Percentiles rank a stretch among this genome's conserved stretches.
Conservation (phyloP, 75 land plant genomes). For the Pinus albicaulis region DNA sequence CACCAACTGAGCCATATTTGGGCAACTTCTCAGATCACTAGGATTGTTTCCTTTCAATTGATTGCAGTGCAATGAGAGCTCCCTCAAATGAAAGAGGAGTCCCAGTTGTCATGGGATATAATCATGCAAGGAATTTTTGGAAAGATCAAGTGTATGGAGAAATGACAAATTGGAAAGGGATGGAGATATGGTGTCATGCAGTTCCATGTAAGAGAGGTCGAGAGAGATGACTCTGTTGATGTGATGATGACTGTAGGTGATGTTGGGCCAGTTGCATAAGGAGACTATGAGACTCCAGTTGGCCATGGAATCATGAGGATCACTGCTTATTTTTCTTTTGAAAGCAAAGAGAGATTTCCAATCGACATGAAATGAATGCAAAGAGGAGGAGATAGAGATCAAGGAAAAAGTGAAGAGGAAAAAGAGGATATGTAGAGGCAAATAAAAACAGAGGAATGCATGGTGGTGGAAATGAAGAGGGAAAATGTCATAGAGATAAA, state of each 20-base stretch:
- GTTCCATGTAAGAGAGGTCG: constrained; percentile 24
- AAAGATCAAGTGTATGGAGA: constrained; percentile 14
- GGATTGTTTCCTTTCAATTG: constrained; percentile 14
- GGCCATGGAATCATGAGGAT: constrained; percentile 18
- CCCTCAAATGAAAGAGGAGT: constrained; percentile 10
- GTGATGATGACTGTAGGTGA: constrained; percentile 9
- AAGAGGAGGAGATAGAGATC: too few relatives aligned
- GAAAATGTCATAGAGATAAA: too few relatives aligned
- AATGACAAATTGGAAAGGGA: constrained; percentile 16
- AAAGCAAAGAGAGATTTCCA: constrained; percentile 2
- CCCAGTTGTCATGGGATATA: constrained; percentile 14
- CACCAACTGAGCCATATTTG: too few relatives aligned
- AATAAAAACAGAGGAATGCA: too few relatives aligned
- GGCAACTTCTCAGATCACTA: constrained; percentile 11
- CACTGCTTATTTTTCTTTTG: constrained; percentile 18
- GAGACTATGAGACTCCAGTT: constrained; percentile 8
- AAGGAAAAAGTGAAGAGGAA: too few relatives aligned
- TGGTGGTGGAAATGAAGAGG: too few relatives aligned
- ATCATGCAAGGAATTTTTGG: constrained; percentile 20
- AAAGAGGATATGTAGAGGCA: too few relatives aligned
- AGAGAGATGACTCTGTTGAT: constrained; percentile 12
- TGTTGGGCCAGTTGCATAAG: constrained; percentile 7
- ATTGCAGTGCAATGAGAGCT: constrained; percentile 16
- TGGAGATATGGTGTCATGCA: constrained; percentile 15
- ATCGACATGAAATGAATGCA: not conserved